Evolutionary conservation across 2,329 filamentous ascomycete species (phyloP).

Genomic region (Sporothrix protearum): DNA sequence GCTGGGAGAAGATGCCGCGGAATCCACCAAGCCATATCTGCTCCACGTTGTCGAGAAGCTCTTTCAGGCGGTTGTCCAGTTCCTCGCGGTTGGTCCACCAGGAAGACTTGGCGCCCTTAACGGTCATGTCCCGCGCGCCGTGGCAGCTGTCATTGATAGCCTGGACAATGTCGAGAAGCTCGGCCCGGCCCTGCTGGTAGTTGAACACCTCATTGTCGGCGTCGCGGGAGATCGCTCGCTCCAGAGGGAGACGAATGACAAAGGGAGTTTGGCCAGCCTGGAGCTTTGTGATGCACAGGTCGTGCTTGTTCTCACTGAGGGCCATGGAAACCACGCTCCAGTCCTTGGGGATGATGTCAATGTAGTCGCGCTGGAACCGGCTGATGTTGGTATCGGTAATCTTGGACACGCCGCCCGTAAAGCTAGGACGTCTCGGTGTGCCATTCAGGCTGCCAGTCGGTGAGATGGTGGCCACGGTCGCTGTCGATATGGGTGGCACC

Average conservation of each 20-base stretch:
- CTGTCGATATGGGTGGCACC: slow-evolving; percentile 30
- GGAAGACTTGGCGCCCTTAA: slow-evolving; percentile 69
- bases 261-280: slow-evolving; percentile 74
- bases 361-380: slow-evolving; percentile 72
- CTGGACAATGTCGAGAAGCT: slow-evolving; percentile 78
- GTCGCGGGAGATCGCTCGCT: slow-evolving; percentile 75
- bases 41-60: slow-evolving; percentile 80
- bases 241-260: slow-evolving; percentile 79
- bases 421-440: slow-evolving; percentile 40
- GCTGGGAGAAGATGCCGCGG: slow-evolving; percentile 84
- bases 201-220: slow-evolving; percentile 66
- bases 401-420: slow-evolving; percentile 34
- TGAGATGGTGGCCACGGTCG: background rate
- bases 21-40: slow-evolving; percentile 94
- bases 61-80: slow-evolving; percentile 71
- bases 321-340: slow-evolving; percentile 88
- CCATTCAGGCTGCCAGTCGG: slow-evolving; percentile 9
- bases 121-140: slow-evolving; percentile 63
- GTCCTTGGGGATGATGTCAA: slow-evolving; percentile 75
- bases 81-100: slow-evolving; percentile 89
- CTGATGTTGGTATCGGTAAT: slow-evolving; percentile 43
- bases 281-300: slow-evolving; percentile 85
- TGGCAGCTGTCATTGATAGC: slow-evolving; percentile 82
- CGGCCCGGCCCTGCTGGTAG: slow-evolving; percentile 73
- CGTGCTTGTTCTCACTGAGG: slow-evolving; percentile 74